A percentile compares a stretch with the other conserved stretches of the same genome.
phyloP scores from a whole-genome alignment of 345 rosid genomes.

The Atalantia buxifolia region DNA sequence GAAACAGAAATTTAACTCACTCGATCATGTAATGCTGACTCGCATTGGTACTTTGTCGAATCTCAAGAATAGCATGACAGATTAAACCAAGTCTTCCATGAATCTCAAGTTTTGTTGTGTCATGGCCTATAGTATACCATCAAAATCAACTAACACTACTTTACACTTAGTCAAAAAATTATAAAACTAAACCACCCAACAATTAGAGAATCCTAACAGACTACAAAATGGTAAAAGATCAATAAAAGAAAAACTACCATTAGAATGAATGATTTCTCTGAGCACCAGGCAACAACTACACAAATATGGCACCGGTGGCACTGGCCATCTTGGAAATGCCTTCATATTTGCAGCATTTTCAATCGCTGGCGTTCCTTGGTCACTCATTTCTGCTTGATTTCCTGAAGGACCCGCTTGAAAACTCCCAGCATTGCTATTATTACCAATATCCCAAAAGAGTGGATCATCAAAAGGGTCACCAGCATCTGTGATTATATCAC shows the following conservation, averaged over 20 bases:
- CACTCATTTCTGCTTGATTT: not conserved
- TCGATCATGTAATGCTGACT: conserved; percentile 35
- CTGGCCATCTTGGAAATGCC: conserved; percentile 26
- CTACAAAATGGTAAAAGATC: not conserved
- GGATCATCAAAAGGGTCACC: conserved; percentile 28
- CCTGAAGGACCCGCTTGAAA: conserved; percentile 16
- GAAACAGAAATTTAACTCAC: conserved; percentile 27
- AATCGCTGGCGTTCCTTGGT: not conserved
- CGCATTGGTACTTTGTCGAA: not conserved
- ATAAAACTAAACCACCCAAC: not conserved
- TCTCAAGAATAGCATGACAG: conserved; percentile 47
- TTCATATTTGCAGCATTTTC: not conserved
- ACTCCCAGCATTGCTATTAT: not conserved
- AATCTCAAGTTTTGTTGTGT: conserved; percentile 47
- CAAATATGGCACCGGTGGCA: conserved; percentile 21
- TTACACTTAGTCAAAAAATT: too few relatives aligned
- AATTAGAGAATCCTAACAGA: not conserved
- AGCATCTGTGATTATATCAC: conserved; percentile 2
- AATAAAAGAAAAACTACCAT: conserved; percentile 29
- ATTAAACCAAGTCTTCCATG: conserved; percentile 57
- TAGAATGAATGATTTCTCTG: conserved; percentile 46
- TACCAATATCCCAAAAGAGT: conserved; percentile 1
- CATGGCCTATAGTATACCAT: conserved; percentile 18
- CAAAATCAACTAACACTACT: too few relatives aligned
- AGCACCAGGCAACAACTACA: conserved; percentile 51